Evolutionary conservation across 1,139 yeast species (phyloP), one percentile per base, ranked within the genome.

Genomic region (Pichia terricola): DNA sequence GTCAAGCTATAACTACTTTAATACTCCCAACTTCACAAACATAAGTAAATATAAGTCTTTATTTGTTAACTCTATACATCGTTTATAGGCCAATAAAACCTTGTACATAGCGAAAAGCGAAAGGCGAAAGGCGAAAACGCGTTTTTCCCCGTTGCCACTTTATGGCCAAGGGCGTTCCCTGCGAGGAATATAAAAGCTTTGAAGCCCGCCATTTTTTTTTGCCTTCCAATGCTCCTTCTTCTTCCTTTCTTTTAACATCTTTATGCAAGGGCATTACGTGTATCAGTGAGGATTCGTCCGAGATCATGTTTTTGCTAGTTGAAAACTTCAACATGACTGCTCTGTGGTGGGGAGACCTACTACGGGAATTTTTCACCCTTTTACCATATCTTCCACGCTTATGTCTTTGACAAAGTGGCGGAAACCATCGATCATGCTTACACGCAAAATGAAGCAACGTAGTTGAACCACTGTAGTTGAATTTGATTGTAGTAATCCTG

Each of bases 281-380:
- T 87, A 86, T 89, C 97, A 88, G 95, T 89, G 98, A 89, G 96
- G 97, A 91, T 88, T 88, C 96, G 96, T 91, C 97, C 97, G 98
- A 89, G 98, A 87, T 87, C 95, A 95, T 89, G 97, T 89, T 85
- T 88, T 89, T 89, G 98, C 98, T 89, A 95, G 96, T 89, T 89
- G 96, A 89, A 89, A 89, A 88, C 91, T 83, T 81, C 82, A 85
- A 91, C 94, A 68, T 81, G 96, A 88, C 96, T 88, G 77, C 97
- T 88, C 81, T 86, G 81, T 69, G 63, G 69, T 68, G 75, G 37
- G 8, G 9, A 10, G 5, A n/a, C 34, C 36, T 65, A 59, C 63
- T 62, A 60, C 72, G 79, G 85, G 94, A 82, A 82, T 83, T 81
- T 82, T 83, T 83, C 42, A 26, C 35, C 38, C 38, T 46, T 43